Conservation (phyloP, 2,329 filamentous ascomycete genomes). For the Aspergillus cejpii region DNA sequence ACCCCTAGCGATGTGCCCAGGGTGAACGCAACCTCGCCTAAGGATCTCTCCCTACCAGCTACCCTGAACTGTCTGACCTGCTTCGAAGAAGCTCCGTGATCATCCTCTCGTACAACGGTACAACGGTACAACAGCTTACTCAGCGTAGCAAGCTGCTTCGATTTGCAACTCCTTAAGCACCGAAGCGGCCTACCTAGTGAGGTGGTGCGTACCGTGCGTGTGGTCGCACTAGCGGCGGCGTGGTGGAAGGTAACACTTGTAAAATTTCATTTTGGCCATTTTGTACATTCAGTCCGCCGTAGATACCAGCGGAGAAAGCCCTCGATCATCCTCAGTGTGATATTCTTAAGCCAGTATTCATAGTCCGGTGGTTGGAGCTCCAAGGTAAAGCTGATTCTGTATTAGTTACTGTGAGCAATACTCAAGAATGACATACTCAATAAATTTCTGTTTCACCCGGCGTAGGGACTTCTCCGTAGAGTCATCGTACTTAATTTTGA, state of each 20-base stretch:
- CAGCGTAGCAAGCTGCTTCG: too few relatives aligned
- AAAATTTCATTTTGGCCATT: neutral
- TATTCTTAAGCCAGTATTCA: conserved; percentile 8
- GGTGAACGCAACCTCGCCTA: neutral
- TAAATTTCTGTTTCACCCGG: conserved; percentile 4
- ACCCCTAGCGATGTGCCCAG: neutral
- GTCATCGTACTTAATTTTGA: conserved; percentile 2
- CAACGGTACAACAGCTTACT: too few relatives aligned
- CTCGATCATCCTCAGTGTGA: conserved; percentile 9
- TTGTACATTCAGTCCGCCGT: neutral
- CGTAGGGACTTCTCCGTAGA: conserved; percentile 1
- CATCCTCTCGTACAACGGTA: too few relatives aligned
- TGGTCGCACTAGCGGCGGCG: neutral
- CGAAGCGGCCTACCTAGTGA: neutral
- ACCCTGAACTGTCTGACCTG: too few relatives aligned
- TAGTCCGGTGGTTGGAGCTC: conserved; percentile 5
- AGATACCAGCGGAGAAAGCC: conserved; percentile 14
- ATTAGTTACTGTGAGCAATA: too few relatives aligned
- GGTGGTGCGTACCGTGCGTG: neutral
- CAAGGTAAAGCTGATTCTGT: conserved; percentile 5
- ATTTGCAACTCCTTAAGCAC: neutral
- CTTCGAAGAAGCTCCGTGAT: too few relatives aligned
- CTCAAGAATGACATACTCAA: too few relatives aligned
- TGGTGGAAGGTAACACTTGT: neutral
- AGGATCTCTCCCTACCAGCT: neutral